Evolutionary conservation across 2,329 filamentous ascomycete species (phyloP).

Genomic region (Colletotrichum godetiae): DNA sequence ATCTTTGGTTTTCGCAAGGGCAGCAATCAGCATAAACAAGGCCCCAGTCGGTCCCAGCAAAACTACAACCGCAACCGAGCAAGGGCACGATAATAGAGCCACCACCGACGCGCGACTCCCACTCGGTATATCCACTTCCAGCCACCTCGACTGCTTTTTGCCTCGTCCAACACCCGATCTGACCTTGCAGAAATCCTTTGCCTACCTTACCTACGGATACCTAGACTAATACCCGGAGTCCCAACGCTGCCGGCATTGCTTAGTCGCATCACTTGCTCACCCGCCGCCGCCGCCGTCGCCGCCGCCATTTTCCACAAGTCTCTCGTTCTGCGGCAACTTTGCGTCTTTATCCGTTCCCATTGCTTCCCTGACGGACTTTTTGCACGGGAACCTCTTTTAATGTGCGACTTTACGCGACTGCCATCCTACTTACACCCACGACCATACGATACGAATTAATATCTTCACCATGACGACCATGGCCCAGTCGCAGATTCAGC

Average conservation of each 20-base stretch:
- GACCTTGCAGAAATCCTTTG: background rate
- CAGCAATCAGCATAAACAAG: conserved; percentile 28
- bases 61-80: background rate
- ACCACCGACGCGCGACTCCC: conserved; percentile 24
- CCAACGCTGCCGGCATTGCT: background rate
- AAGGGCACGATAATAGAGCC: conserved; percentile 15
- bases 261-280: background rate
- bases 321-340: background rate
- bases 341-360: background rate
- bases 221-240: background rate
- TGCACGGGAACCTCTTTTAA: conserved; percentile 27
- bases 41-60: background rate
- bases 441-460: conserved; percentile 11
- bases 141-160: conserved; percentile 25
- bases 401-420: conserved; percentile 28
- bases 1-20: conserved; percentile 6
- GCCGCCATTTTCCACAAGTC: conserved; percentile 4
- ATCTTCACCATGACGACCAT: conserved; percentile 15
- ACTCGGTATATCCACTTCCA: conserved; percentile 34
- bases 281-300: conserved; percentile 2
- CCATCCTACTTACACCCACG: conserved; percentile 12
- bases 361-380: background rate
- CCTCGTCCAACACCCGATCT: conserved; percentile 6
- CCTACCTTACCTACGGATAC: background rate
- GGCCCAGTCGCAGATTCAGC: conserved; percentile 31